Evolutionary conservation across 2,329 filamentous ascomycete genomes (phyloP), one percentile per base, ranked within the genome.

Genomic region (Penicillium hordei): DNA sequence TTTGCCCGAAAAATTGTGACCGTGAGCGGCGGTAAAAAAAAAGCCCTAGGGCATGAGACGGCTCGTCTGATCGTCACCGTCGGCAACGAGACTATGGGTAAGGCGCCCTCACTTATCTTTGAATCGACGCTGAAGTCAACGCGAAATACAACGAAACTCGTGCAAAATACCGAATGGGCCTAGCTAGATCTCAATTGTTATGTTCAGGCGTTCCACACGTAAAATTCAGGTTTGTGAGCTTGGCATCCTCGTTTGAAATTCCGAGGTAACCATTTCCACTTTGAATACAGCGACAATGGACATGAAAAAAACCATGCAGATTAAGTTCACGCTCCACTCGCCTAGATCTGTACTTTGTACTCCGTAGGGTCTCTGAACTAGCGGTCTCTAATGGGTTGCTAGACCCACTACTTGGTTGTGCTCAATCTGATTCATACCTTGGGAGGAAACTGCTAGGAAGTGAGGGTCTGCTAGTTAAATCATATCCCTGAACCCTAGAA

Each of bases 81-180:
- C 17, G n/a, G 17, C 5, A 17, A 44, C 8, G 8, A 43, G 23
- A 5, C 15, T 27, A 27, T 27, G 15, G 15, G 15, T 5, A 43
- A 43, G 23, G 9, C 27, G 27, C 25, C 17, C 1, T 29, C n/a
- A 21, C 25, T 0, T 75, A 76, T 42, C 76, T 83, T 33, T 13
- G 25, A 9, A 40, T 38, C 10, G 67, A 83, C 23, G 82, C 80
- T 0, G 81, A 81, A 0, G 69, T 31, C 29, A 31, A 31, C 29
- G 13, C 13, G 4, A 45, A 45, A 31, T 21, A 10, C 10, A 13
- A 21, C 10, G 10, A 13, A 19, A 15, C 4, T 33, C 19, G 12
- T 21, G 9, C 4, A 25, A 25, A 39, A 23, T n/a, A 17, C 27
- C 12, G 4, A 21, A 7, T 19, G 29, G 10, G 1, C 21, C 4